Conservation (phyloP, 1,284 basidiomycete species). For the Cystobasidiaceae sp. region DNA sequence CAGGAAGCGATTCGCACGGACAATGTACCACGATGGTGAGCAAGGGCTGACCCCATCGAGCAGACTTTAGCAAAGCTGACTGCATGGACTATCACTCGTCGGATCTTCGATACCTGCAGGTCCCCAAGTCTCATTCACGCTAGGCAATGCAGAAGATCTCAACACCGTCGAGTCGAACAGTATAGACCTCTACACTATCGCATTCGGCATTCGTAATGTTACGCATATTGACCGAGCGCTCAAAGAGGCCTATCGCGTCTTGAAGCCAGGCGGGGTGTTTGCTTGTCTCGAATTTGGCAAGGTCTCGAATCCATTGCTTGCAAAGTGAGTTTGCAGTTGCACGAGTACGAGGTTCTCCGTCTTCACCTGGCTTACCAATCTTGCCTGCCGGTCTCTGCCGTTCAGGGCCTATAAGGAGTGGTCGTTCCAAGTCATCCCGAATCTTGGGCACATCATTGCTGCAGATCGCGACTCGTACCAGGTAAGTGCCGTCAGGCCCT, state of each 20-base stretch:
- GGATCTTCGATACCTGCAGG: conserved; percentile 60
- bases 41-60: conserved; percentile 30
- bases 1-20: conserved; percentile 81
- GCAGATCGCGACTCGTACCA: conserved; percentile 93
- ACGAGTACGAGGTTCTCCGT: background rate
- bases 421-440: conserved; percentile 92
- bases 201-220: conserved; percentile 97
- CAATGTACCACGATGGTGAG: conserved; percentile 93
- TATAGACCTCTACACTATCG: conserved; percentile 96
- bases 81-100: conserved; percentile 36
- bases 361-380: background rate
- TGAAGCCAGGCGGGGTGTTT: conserved; percentile 94
- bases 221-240: conserved; percentile 87
- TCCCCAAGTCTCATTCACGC: conserved; percentile 85
- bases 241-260: conserved; percentile 82
- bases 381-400: conserved; percentile 21
- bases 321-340: conserved; percentile 57
- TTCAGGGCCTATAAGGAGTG: conserved; percentile 85
- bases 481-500: conserved; percentile 15
- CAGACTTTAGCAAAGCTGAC: conserved; percentile 31
- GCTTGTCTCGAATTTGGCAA: conserved; percentile 96
- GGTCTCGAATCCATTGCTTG: conserved; percentile 80
- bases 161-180: conserved; percentile 69
- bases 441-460: conserved; percentile 90
- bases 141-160: conserved; percentile 87